Evolutionary conservation across 169 alveolate species (phyloP).

Genomic region (Plasmodium knowlesi): DNA sequence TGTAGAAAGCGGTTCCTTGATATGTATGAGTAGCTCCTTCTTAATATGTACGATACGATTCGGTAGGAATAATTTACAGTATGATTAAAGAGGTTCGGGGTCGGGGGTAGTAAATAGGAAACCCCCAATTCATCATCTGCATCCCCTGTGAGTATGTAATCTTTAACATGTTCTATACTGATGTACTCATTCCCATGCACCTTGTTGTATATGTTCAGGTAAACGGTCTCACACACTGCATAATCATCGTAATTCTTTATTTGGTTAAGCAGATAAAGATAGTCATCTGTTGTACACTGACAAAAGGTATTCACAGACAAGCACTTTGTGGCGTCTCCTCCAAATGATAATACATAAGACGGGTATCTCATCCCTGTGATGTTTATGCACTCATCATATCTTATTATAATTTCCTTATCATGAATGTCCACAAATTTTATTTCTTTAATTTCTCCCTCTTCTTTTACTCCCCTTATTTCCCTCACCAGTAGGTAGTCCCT

Average conservation of each 20-base stretch:
- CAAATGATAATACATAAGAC: constrained; percentile 21
- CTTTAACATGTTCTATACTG: constrained; percentile 38
- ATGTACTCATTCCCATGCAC: constrained; percentile 36
- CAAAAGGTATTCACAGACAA: constrained; percentile 3
- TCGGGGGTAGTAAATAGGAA: background rate
- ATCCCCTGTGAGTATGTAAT: background rate
- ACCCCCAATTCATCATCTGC: background rate
- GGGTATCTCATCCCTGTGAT: constrained; percentile 36
- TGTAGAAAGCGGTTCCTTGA: background rate
- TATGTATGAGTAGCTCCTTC: background rate
- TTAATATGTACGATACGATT: background rate
- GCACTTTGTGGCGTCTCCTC: background rate
- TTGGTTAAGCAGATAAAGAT: constrained; percentile 48
- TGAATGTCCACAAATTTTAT: constrained; percentile 6
- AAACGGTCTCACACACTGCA: constrained; percentile 18
- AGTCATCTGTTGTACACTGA: constrained; percentile 18
- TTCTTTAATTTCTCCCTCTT: background rate
- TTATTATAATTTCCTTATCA: background rate
- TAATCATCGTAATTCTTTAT: constrained; percentile 17
- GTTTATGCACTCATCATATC: constrained; percentile 55
- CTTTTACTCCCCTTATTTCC: background rate
- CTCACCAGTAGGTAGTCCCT: background rate
- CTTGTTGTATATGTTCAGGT: constrained; percentile 45
- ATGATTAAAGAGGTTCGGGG: background rate
- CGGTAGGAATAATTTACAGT: background rate